These are phyloP conservation scores for Boletus sensibilis DNA, from an alignment of 768 basidiomycete species.

Conservation along the genomic window DNA sequence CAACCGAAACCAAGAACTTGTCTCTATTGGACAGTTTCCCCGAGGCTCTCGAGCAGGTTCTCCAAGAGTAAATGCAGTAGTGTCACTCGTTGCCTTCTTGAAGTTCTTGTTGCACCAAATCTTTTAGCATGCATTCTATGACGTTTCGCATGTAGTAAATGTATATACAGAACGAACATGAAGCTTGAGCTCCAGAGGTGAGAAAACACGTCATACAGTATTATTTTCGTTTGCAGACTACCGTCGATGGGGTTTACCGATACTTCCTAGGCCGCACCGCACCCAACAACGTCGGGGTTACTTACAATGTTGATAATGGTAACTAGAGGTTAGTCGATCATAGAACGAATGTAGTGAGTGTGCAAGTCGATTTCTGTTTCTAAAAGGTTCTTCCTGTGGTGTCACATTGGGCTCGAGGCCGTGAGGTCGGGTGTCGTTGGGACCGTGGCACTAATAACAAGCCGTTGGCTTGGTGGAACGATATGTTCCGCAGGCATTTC, in stretches of 20 bases:
- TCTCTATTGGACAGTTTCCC: constrained; percentile 31
- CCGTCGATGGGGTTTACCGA: background rate
- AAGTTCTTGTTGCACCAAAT: background rate
- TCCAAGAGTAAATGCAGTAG: background rate
- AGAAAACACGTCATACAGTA: constrained; percentile 2
- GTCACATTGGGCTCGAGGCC: background rate
- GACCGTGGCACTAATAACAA: constrained; percentile 30
- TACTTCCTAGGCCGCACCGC: background rate
- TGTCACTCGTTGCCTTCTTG: background rate
- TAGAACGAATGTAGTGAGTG: constrained; percentile 16
- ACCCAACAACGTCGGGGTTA: background rate
- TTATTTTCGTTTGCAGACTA: background rate
- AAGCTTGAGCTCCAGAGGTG: background rate
- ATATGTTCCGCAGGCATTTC: constrained; percentile 46
- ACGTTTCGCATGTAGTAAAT: background rate
- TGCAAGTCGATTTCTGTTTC: background rate
- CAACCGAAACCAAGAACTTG: constrained; percentile 27
- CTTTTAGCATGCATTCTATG: background rate
- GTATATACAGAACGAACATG: constrained; percentile 8
- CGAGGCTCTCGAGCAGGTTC: constrained; percentile 30
- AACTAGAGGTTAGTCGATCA: constrained; percentile 2
- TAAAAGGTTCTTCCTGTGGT: background rate
- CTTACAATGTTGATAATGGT: constrained; percentile 7
- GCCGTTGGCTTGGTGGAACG: constrained; percentile 46
- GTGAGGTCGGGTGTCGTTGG: constrained; percentile 4